A percentile compares a stretch with the other conserved stretches of the same genome.
These are phyloP conservation scores for Solanum dulcamara DNA, from an alignment of 257 asterid species.

Conservation along the genomic window DNA sequence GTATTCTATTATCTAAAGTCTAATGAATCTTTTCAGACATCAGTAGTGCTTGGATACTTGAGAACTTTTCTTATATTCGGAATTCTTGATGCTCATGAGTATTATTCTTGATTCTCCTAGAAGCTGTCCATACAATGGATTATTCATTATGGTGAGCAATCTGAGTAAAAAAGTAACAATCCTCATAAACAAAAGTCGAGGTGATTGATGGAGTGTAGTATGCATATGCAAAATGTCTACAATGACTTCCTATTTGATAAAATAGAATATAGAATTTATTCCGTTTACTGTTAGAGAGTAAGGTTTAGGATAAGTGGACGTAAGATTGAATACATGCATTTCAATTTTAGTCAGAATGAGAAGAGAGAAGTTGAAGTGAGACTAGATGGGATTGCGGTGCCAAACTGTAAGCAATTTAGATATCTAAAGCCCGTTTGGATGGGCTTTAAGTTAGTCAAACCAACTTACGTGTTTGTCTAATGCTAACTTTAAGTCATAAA, in stretches of 20 bases:
- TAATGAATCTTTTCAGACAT: not conserved
- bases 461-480: too few species aligned
- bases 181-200: not conserved
- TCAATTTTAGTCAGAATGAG: not conserved
- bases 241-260: not conserved
- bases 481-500: too few species aligned
- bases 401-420: not conserved
- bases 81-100: not conserved
- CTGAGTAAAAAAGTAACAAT: not conserved
- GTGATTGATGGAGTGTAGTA: not conserved
- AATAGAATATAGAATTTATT: not conserved
- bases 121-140: not conserved
- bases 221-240: not conserved
- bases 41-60: not conserved
- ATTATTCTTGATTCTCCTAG: not conserved
- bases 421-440: too few species aligned
- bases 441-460: too few species aligned
- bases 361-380: not conserved
- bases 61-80: not conserved
- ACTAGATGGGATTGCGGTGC: not conserved
- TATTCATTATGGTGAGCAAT: not conserved
- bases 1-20: not conserved
- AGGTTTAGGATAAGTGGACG: not conserved
- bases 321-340: not conserved
- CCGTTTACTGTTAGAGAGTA: not conserved